Evolutionary conservation across 2,329 filamentous ascomycete species (phyloP).

Genomic region (Penicillium vulpinum): DNA sequence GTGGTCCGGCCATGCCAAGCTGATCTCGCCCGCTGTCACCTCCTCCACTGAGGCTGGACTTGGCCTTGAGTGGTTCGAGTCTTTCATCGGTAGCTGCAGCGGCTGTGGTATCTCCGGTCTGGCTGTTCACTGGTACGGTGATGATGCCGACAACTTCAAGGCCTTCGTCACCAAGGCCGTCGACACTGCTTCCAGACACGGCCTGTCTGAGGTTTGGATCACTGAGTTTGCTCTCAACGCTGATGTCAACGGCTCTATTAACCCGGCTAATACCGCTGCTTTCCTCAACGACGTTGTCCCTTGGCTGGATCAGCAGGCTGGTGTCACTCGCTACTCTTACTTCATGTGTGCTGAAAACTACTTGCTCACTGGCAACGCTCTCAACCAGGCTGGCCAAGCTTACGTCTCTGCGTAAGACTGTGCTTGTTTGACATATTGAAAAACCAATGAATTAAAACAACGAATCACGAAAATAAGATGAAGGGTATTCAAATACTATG

Average conservation of each 20-base stretch:
- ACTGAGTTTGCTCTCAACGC: conserved; percentile 46
- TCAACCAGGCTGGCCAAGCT: conserved; percentile 33
- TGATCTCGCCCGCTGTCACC: conserved; percentile 45
- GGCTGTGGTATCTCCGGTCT: conserved; percentile 45
- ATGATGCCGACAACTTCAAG: conserved; percentile 38
- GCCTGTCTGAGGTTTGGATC: conserved; percentile 46
- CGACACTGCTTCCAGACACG: conserved; percentile 32
- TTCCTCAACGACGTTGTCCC: conserved; percentile 43
- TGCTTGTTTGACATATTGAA: not conserved
- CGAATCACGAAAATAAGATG: not conserved
- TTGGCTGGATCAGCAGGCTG: conserved; percentile 41
- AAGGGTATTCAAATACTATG: not conserved
- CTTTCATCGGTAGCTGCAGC: conserved; percentile 41
- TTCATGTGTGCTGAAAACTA: conserved; percentile 40
- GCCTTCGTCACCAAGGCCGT: conserved; percentile 39
- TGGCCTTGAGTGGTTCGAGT: conserved; percentile 44
- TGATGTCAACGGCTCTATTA: conserved; percentile 25
- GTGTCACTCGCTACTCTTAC: conserved; percentile 46
- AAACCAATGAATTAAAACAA: not conserved
- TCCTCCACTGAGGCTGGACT: conserved; percentile 34
- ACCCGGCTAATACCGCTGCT: conserved; percentile 24
- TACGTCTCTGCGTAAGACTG: conserved; percentile 21
- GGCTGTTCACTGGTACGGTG: conserved; percentile 49
- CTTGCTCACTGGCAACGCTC: conserved; percentile 28
- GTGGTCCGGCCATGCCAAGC: conserved; percentile 36